A percentile compares a stretch with the other conserved stretches of the same genome.
Evolutionary conservation across 192 early-diverging fungal genomes (phyloP).

Genomic region (Podila verticillata): DNA sequence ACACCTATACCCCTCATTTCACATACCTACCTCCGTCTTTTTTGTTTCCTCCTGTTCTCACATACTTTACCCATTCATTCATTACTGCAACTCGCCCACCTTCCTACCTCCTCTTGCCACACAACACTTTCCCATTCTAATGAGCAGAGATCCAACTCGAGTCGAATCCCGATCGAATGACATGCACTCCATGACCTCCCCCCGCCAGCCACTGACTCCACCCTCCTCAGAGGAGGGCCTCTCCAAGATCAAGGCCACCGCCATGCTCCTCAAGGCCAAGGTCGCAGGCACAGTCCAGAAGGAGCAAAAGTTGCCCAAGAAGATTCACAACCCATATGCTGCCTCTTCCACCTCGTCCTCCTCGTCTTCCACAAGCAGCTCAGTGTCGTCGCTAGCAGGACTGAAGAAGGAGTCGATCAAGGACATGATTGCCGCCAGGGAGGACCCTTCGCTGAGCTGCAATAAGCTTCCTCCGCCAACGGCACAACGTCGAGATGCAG

Average conservation of each 20-base stretch:
- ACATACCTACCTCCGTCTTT: not conserved
- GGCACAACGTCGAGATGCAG: slow-evolving; percentile 21
- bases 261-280: slow-evolving; percentile 43
- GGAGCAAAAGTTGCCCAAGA: slow-evolving; percentile 34
- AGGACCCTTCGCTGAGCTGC: slow-evolving; percentile 43
- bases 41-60: not conserved
- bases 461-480: slow-evolving; percentile 36
- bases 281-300: slow-evolving; percentile 37
- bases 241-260: slow-evolving; percentile 48
- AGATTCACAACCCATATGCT: slow-evolving; percentile 34
- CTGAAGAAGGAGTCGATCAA: slow-evolving; percentile 20
- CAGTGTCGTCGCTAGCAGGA: not conserved
- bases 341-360: slow-evolving; percentile 12
- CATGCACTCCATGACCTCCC: not conserved
- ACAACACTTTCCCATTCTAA: not conserved
- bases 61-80: not conserved
- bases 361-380: not conserved
- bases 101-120: not conserved
- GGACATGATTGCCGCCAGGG: slow-evolving; percentile 44
- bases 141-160: slow-evolving; percentile 3
- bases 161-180: not conserved
- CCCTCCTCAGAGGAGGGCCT: slow-evolving; percentile 11
- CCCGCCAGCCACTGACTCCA: not conserved
- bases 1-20: not conserved
- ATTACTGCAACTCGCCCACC: not conserved